Percentiles rank a stretch among this genome's conserved stretches.
phyloP scores from a whole-genome alignment of 441 rosid species.

The Euphorbia celastroides region DNA sequence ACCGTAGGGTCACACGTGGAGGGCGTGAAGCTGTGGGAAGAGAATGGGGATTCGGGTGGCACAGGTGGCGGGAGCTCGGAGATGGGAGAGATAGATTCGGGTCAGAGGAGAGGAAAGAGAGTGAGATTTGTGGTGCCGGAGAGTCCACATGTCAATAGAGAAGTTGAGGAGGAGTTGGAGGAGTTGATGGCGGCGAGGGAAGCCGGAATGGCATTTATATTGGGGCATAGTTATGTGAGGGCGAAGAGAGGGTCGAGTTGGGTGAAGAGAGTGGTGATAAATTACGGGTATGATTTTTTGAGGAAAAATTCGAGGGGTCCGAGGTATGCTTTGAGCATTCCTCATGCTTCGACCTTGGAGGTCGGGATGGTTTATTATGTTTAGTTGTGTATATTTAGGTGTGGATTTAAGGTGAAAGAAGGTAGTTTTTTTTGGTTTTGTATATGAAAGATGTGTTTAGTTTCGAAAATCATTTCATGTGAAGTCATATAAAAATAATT shows the following conservation, averaged over 20 bases:
- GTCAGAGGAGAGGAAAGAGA: constrained; percentile 37
- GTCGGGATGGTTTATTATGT: constrained; percentile 84
- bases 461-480: no score
- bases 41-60: constrained; percentile 25
- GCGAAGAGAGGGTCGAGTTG: constrained; percentile 74
- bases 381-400: constrained; percentile 16
- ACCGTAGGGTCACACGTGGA: constrained; percentile 53
- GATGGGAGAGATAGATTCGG: constrained; percentile 27
- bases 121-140: constrained; percentile 74
- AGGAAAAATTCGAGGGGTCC: constrained; percentile 77
- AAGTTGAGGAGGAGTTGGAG: constrained; percentile 48
- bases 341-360: constrained; percentile 78
- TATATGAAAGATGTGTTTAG: no score
- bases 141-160: constrained; percentile 42
- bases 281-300: constrained; percentile 73
- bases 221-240: constrained; percentile 71
- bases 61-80: constrained; percentile 29
- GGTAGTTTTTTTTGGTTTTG: no score
- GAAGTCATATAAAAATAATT: no score
- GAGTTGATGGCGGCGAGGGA: constrained; percentile 84
- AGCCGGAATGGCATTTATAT: constrained; percentile 81
- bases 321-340: constrained; percentile 52
- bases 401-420: neutral
- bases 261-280: constrained; percentile 57
- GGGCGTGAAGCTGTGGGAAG: constrained; percentile 48